phyloP scores from a whole-genome alignment of 2,329 filamentous ascomycete species.

The Colletotrichum viniferum region DNA sequence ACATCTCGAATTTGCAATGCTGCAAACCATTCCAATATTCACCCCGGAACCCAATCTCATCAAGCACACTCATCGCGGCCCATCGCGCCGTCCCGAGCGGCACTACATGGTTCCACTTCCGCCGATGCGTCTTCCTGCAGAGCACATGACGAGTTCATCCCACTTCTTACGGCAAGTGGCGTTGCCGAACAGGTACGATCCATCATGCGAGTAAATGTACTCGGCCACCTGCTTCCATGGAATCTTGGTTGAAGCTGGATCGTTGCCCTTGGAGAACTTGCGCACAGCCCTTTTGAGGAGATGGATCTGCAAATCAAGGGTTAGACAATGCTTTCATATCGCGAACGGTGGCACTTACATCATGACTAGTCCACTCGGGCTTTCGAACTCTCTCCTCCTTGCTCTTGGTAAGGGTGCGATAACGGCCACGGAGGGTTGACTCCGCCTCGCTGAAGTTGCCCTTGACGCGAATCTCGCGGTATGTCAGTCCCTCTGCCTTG shows the following conservation, averaged over 20 bases:
- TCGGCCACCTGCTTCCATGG: conserved; percentile 63
- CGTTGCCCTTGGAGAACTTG: conserved; percentile 34
- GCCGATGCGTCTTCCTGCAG: not conserved
- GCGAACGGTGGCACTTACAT: conserved; percentile 56
- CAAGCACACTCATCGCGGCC: not conserved
- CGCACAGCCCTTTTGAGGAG: conserved; percentile 50
- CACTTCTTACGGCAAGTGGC: conserved; percentile 64
- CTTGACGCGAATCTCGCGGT: conserved; percentile 63
- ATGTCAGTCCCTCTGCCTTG: conserved; percentile 63
- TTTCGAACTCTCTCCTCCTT: conserved; percentile 67
- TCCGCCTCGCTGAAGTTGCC: conserved; percentile 68
- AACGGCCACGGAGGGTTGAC: conserved; percentile 74
- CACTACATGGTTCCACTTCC: not conserved
- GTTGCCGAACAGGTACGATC: conserved; percentile 63
- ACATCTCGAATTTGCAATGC: not conserved
- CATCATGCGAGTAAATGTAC: conserved; percentile 55
- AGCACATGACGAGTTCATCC: conserved; percentile 43
- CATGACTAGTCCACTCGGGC: conserved; percentile 65
- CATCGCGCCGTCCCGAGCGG: not conserved
- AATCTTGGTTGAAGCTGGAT: conserved; percentile 40
- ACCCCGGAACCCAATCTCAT: not conserved
- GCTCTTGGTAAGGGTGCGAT: conserved; percentile 67
- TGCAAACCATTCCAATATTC: not conserved
- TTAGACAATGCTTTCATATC: not conserved
- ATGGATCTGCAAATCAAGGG: conserved; percentile 37